Evolutionary conservation across 306 rosid species (phyloP).

Genomic region (Quercus dentata): DNA sequence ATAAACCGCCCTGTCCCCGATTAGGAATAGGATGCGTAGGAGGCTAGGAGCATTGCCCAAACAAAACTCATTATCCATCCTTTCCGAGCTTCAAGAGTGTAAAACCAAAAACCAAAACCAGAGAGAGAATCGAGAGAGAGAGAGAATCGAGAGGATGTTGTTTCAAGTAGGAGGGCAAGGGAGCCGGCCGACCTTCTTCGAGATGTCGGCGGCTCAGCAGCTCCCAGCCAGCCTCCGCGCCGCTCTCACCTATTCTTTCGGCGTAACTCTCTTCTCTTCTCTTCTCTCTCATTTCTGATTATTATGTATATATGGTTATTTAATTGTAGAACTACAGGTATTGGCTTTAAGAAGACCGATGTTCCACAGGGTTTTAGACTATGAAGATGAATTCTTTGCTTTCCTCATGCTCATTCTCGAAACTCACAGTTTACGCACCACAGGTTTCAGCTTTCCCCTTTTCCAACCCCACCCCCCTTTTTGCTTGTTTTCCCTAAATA

Average conservation of each 20-base stretch:
- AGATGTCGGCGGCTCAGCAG: conserved; percentile 98
- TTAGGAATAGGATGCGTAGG: too few relatives aligned
- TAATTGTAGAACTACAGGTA: conserved; percentile 30
- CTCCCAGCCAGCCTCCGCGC: conserved; percentile 92
- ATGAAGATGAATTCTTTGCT: conserved; percentile 76
- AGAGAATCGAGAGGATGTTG: conserved; percentile 49
- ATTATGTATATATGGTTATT: too few relatives aligned
- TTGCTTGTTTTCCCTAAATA: too few relatives aligned
- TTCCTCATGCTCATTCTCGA: conserved; percentile 85
- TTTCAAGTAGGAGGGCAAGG: conserved; percentile 98
- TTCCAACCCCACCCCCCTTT: too few relatives aligned
- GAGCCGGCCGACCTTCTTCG: conserved; percentile 96
- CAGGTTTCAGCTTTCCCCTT: conserved; percentile 29
- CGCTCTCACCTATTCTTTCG: conserved; percentile 84
- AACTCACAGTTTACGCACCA: conserved; percentile 75
- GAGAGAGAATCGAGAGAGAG: not conserved
- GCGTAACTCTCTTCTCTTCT: conserved; percentile 42
- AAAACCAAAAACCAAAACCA: not conserved
- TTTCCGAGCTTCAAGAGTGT: not conserved
- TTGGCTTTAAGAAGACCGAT: conserved; percentile 77
- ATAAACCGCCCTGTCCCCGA: too few relatives aligned
- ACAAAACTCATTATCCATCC: too few relatives aligned
- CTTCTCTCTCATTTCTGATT: not conserved
- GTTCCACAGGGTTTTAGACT: conserved; percentile 68
- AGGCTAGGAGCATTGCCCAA: too few relatives aligned